Evolutionary conservation across 2,329 filamentous ascomycete species (phyloP), one percentile per base, ranked within the genome.

Genomic region (Didymella arachidicola): DNA sequence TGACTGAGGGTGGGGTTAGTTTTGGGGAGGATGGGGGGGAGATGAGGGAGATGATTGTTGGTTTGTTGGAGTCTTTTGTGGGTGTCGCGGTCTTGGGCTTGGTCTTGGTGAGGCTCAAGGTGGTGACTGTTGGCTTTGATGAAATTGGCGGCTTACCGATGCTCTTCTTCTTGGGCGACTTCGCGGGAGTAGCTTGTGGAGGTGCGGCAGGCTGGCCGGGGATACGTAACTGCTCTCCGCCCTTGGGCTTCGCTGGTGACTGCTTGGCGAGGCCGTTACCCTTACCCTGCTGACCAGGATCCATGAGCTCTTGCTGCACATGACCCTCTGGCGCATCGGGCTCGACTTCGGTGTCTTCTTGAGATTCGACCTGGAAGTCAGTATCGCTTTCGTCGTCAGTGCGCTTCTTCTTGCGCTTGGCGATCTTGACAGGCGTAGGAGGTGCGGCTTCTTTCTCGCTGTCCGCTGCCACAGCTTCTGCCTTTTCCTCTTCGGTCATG

Each of bases 371-470:
- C 49, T 81, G 80, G 65, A 83, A 84, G 62, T 83, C 82, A 16
- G 82, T 84, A 62, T 83, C 82, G 57, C 76, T 79, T 16, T 79
- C 80, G 26, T 77, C 75, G 16, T 70, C 71, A 10, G 67, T 56
- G 53, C 74, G 63, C 63, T 71, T 72, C 38, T 68, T 73, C 53
- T 61, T 49, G 19, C 62, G 61, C 61, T 69, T 69, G 19, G 64
- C 61, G 1, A 52, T 63, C 63, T 79, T 79, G 41, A 70, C 47
- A 0, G 79, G 76, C 0, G 70, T 63, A 47, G 67, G 27, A 53
- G 60, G 32, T 43, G 66, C 60, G 38, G 60, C 62, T 18, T 57
- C 62, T 18, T 63, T 64, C 26, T 66, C 67, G 18, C 64, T 60
- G 22, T 58, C 55, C n/a, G 65, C 65, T 18, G 66, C 68, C 25